These are phyloP conservation scores for Pterulicium gracile DNA, from an alignment of 1,284 basidiomycete species.

Conservation along the genomic window DNA sequence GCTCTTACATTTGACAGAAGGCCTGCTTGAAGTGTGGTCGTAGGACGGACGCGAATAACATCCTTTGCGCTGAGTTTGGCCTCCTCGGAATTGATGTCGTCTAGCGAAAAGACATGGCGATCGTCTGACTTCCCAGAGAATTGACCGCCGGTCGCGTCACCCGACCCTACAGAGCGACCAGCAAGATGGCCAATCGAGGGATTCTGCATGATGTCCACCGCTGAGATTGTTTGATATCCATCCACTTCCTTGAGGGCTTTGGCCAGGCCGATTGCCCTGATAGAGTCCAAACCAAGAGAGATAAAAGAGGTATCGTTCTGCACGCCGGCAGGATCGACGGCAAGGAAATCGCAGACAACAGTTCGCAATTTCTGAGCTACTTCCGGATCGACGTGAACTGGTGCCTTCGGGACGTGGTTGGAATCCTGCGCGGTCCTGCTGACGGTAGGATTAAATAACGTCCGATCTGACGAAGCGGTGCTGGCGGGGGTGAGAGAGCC, in stretches of 20 bases:
- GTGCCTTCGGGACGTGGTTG: too few relatives aligned
- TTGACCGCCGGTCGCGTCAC: too few relatives aligned
- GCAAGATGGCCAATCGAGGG: conserved; percentile 13
- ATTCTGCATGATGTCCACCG: conserved; percentile 24
- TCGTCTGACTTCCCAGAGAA: conserved; percentile 11
- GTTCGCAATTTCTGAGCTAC: conserved; percentile 13
- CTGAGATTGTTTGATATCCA: conserved; percentile 19
- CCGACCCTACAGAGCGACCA: too few relatives aligned
- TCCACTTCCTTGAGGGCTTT: conserved; percentile 19
- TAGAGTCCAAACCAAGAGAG: conserved; percentile 37
- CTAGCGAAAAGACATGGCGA: conserved; percentile 5
- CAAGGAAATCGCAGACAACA: conserved; percentile 26
- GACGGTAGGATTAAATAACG: background rate
- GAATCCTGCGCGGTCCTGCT: too few relatives aligned
- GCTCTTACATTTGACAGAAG: too few relatives aligned
- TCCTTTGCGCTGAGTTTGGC: background rate
- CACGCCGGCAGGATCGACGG: conserved; percentile 18
- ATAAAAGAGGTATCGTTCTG: conserved; percentile 26
- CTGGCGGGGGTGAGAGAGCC: background rate
- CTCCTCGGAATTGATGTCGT: background rate
- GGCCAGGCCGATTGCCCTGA: conserved; percentile 33
- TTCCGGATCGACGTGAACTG: background rate
- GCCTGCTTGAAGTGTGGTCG: background rate
- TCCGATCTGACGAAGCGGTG: background rate
- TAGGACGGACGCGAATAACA: conserved; percentile 1